phyloP scores from a whole-genome alignment of 495 filamentous ascomycete species.

The Aspergillus baeticus region DNA sequence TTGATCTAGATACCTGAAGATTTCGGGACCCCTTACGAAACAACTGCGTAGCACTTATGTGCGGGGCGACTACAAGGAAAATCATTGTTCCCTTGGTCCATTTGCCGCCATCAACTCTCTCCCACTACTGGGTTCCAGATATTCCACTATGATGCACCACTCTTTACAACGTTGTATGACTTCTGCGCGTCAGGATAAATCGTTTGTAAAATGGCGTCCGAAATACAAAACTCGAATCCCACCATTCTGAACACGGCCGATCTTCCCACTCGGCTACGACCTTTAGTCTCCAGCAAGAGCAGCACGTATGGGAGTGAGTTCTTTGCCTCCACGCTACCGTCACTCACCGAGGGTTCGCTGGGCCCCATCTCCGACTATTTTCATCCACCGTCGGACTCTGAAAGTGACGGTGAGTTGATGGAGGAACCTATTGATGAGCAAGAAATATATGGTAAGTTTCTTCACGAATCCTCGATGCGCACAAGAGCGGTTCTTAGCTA shows the following conservation, averaged over 20 bases:
- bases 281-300: slow-evolving; percentile 43
- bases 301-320: slow-evolving; percentile 36
- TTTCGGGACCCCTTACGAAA: background rate
- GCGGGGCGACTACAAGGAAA: slow-evolving; percentile 1
- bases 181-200: background rate
- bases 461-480: background rate
- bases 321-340: slow-evolving; percentile 48
- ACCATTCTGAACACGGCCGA: slow-evolving; percentile 88
- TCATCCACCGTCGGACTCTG: slow-evolving; percentile 32
- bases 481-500: background rate
- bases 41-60: background rate
- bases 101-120: background rate
- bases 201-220: slow-evolving; percentile 30
- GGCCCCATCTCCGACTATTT: slow-evolving; percentile 51
- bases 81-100: background rate
- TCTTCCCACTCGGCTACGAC: slow-evolving; percentile 74
- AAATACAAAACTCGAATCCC: slow-evolving; percentile 88
- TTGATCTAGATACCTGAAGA: background rate
- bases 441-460: slow-evolving; percentile 81
- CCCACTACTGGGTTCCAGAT: no score
- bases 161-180: background rate
- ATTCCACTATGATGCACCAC: background rate
- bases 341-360: slow-evolving; percentile 43
- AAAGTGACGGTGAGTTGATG: slow-evolving; percentile 59
- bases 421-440: slow-evolving; percentile 91